Conservation (phyloP, 805 yeast species). For the Scheffersomyces coipomensis region DNA sequence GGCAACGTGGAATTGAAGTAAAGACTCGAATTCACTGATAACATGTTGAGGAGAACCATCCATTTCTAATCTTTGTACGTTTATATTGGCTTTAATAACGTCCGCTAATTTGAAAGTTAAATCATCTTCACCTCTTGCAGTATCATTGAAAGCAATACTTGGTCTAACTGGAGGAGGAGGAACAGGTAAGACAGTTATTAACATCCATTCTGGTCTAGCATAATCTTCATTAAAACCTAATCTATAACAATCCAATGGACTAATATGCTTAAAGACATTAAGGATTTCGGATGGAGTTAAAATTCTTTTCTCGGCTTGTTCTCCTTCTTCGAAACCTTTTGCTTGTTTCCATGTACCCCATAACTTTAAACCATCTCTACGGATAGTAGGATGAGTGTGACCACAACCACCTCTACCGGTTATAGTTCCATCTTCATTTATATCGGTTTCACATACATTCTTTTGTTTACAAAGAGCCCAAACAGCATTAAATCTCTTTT, state of each 20-base stretch:
- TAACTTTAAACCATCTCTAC: constrained; percentile 92
- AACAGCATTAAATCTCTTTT: constrained; percentile 93
- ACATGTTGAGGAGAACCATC: constrained; percentile 99
- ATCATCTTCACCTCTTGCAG: constrained; percentile 99
- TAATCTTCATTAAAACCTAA: constrained; percentile 93
- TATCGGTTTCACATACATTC: constrained; percentile 92
- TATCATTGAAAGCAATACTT: constrained; percentile 94
- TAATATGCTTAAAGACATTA: constrained; percentile 88
- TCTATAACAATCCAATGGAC: constrained; percentile 74
- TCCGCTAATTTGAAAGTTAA: constrained; percentile 96
- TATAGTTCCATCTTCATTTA: constrained; percentile 53
- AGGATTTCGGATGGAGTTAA: constrained; percentile 86
- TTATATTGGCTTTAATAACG: constrained; percentile 92
- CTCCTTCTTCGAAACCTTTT: constrained; percentile 76
- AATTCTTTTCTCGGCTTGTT: constrained; percentile 88
- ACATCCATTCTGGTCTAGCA: constrained; percentile 98
- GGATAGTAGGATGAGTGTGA: constrained; percentile 89
- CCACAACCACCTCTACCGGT: constrained; percentile 96
- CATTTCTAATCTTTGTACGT: constrained; percentile 95
- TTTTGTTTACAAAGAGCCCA: constrained; percentile 92
- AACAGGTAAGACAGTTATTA: constrained; percentile 95
- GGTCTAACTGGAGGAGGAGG: constrained; percentile 99
- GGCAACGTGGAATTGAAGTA: constrained; percentile 96
- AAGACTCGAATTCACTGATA: constrained; percentile 91
- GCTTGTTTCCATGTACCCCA: constrained; percentile 99